Conservation (phyloP, 2,329 filamentous ascomycete species). For the Alternaria triticimaculans region DNA sequence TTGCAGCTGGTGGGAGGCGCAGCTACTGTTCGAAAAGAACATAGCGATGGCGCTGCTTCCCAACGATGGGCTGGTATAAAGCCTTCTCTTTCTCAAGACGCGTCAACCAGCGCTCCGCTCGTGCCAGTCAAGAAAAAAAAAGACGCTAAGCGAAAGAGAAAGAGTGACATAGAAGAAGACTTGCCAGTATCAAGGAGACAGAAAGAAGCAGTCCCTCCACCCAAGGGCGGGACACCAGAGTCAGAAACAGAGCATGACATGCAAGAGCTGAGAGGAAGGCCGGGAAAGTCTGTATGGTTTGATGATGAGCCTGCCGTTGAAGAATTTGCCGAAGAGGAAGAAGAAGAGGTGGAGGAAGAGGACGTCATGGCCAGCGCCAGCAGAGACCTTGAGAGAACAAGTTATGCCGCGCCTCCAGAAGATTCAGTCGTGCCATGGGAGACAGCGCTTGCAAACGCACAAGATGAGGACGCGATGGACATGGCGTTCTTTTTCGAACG, state of each 20-base stretch:
- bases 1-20: constrained; percentile 17
- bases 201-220: not conserved
- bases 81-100: not conserved
- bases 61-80: constrained; percentile 7
- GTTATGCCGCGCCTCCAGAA: constrained; percentile 8
- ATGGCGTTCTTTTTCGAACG: constrained; percentile 7
- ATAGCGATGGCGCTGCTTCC: constrained; percentile 19
- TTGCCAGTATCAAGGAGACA: not conserved
- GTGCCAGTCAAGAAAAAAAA: not conserved
- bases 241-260: not conserved
- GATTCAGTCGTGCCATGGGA: not conserved
- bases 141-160: not conserved
- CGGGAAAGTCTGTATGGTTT: not conserved
- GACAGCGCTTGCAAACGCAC: not conserved
- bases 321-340: not conserved
- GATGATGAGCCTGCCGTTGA: not conserved
- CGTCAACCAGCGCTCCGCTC: no score
- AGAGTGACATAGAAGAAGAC: not conserved
- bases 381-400: not conserved
- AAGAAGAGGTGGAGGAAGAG: not conserved
- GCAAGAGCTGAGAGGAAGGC: not conserved
- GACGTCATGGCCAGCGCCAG: not conserved
- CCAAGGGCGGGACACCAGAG: not conserved
- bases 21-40: not conserved
- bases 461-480: not conserved